Percentiles rank a stretch among this genome's conserved stretches.
These are phyloP conservation scores for Zygosaccharomyces sapae DNA, from an alignment of 1,139 yeast genomes.

Conservation along the genomic window DNA sequence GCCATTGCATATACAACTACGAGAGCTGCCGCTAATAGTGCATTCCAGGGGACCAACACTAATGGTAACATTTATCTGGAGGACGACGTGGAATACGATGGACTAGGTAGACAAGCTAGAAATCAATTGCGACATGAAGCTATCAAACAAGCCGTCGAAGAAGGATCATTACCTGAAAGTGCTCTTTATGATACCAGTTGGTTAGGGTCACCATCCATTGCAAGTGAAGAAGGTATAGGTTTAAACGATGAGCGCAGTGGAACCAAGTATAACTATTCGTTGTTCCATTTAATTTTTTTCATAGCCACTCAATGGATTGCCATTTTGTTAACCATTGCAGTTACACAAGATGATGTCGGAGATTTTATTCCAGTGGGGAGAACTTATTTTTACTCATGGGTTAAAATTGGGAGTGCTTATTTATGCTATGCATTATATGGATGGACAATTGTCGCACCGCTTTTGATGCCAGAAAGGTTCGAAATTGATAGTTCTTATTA, in stretches of 20 bases:
- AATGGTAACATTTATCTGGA: slow-evolving; percentile 33
- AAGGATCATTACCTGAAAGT: slow-evolving; percentile 90
- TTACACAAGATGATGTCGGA: slow-evolving; percentile 75
- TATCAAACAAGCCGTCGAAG: slow-evolving; percentile 86
- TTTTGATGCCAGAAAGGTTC: slow-evolving; percentile 84
- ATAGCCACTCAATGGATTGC: slow-evolving; percentile 97
- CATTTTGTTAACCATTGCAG: slow-evolving; percentile 85
- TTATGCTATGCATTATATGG: slow-evolving; percentile 78
- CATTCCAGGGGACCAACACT: slow-evolving; percentile 41
- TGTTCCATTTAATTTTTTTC: slow-evolving; percentile 88
- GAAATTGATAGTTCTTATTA: slow-evolving; percentile 33
- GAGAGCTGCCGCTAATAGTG: slow-evolving; percentile 84
- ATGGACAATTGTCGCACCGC: slow-evolving; percentile 92
- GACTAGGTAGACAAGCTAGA: slow-evolving; percentile 53
- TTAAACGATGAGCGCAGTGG: slow-evolving; percentile 54
- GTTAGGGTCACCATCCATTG: slow-evolving; percentile 37
- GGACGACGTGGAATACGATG: slow-evolving; percentile 39
- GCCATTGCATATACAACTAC: slow-evolving; percentile 98
- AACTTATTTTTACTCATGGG: slow-evolving; percentile 94
- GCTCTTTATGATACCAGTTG: slow-evolving; percentile 72
- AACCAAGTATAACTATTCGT: slow-evolving; percentile 80
- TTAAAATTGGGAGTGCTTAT: slow-evolving; percentile 89
- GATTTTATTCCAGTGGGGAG: slow-evolving; percentile 96
- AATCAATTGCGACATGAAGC: slow-evolving; percentile 84
- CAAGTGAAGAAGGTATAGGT: slow-evolving; percentile 38